A percentile compares a stretch with the other conserved stretches of the same genome.
Conservation (phyloP, 164 flowering plant species). For the Warburgia ugandensis region DNA sequence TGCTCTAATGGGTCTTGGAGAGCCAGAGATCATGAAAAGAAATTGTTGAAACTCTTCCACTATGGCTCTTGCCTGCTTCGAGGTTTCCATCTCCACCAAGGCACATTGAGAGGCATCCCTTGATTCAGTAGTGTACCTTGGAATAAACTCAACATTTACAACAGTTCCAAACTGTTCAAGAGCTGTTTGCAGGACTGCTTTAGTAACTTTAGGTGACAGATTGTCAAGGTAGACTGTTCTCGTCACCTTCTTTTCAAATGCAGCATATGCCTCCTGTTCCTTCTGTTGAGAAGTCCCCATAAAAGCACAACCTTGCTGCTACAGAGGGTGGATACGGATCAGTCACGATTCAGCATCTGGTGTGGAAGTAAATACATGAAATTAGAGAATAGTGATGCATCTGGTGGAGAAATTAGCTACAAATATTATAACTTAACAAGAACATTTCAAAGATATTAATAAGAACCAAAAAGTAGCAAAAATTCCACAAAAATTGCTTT, state of each 20-base stretch:
- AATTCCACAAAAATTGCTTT: no score
- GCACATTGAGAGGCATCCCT: constrained; percentile 33
- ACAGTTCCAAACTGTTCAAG: constrained; percentile 72
- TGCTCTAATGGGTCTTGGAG: constrained; percentile 84
- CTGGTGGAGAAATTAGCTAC: no score
- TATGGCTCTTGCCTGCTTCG: constrained; percentile 32
- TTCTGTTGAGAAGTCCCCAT: constrained; percentile 17
- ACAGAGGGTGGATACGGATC: no score
- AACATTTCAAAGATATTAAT: no score
- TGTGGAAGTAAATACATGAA: no score
- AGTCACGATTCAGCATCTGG: no score
- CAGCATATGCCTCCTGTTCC: constrained; percentile 40
- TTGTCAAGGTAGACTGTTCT: constrained; percentile 62
- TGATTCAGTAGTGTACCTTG: constrained; percentile 42
- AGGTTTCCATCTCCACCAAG: constrained; percentile 63
- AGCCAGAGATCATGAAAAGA: constrained; percentile 78
- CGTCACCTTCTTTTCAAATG: constrained; percentile 51
- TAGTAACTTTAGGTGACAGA: constrained; percentile 52
- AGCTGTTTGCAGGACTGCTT: constrained; percentile 46
- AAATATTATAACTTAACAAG: no score
- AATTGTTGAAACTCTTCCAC: constrained; percentile 13
- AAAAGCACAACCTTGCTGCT: no score
- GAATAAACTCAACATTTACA: constrained; percentile 39
- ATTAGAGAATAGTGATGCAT: no score
- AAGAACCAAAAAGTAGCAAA: no score